phyloP scores from a whole-genome alignment of 1,284 basidiomycete species.

The Ustilago hordei region DNA sequence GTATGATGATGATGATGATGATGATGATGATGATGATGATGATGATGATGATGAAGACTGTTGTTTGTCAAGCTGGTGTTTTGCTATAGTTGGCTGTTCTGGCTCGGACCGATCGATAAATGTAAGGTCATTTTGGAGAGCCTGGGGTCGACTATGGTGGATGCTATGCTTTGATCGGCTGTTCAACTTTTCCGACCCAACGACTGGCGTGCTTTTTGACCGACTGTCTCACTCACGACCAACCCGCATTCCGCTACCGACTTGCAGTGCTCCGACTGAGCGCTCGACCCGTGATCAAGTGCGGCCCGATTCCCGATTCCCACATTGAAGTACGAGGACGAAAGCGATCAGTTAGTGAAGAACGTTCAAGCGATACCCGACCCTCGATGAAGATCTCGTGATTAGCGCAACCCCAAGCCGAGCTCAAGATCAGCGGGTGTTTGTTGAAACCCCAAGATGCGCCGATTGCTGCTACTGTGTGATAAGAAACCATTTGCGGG shows the following conservation, averaged over 20 bases:
- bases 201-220: slow-evolving; percentile 34
- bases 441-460: background rate
- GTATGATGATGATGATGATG: slow-evolving; percentile 3
- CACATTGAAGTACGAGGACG: slow-evolving; percentile 1
- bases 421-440: slow-evolving; percentile 5
- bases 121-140: slow-evolving; percentile 54
- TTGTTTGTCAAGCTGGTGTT: slow-evolving; percentile 23
- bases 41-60: slow-evolving; percentile 18
- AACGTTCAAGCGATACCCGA: background rate
- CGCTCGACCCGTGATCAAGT: slow-evolving; percentile 5
- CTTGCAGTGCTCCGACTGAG: slow-evolving; percentile 6
- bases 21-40: slow-evolving; percentile 16
- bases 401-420: background rate
- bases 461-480: slow-evolving; percentile 13
- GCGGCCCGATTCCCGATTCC: background rate
- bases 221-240: background rate
- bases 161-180: slow-evolving; percentile 32
- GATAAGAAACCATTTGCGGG: slow-evolving; percentile 14
- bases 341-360: background rate
- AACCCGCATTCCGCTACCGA: background rate
- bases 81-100: slow-evolving; percentile 38
- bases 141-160: slow-evolving; percentile 32
- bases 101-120: slow-evolving; percentile 44
- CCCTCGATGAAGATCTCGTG: slow-evolving; percentile 6
- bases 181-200: slow-evolving; percentile 11